These are phyloP conservation scores for Clarkia xantiana DNA, from an alignment of 345 rosid genomes.

Conservation along the genomic window DNA sequence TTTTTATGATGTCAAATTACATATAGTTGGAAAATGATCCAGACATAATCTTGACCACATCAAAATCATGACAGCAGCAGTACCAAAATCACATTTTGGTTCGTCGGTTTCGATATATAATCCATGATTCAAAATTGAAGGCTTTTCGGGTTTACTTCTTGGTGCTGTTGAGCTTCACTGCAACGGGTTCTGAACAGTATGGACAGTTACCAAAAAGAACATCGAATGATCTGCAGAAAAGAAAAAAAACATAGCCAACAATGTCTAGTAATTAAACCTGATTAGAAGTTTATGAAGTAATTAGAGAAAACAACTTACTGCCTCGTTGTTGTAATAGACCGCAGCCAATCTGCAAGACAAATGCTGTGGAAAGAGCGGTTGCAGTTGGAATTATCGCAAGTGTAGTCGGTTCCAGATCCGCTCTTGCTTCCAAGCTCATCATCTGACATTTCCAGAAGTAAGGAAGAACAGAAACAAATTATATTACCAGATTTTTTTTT, in stretches of 20 bases:
- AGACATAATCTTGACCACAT: too few species aligned
- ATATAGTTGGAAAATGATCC: too few species aligned
- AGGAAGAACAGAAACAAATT: constrained; percentile 6
- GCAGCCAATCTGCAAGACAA: constrained; percentile 68
- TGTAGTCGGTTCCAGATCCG: constrained; percentile 47
- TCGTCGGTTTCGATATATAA: neutral
- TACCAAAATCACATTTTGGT: too few species aligned
- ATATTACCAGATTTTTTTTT: neutral
- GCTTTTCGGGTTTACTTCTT: constrained; percentile 10
- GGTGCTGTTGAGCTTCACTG: constrained; percentile 38
- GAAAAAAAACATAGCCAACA: constrained; percentile 10
- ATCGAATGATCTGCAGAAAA: constrained; percentile 48
- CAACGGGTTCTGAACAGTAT: constrained; percentile 60
- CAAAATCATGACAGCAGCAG: too few species aligned
- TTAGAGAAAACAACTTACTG: constrained; percentile 38
- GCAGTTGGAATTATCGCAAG: constrained; percentile 59
- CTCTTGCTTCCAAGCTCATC: constrained; percentile 52
- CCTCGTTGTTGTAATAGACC: constrained; percentile 66
- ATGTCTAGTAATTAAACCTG: constrained; percentile 5
- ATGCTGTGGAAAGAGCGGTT: constrained; percentile 53
- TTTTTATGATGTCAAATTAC: too few species aligned
- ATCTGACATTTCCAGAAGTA: constrained; percentile 19
- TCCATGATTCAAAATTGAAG: neutral
- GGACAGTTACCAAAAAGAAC: constrained; percentile 72
- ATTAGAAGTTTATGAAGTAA: neutral